Base-by-base conservation (phyloP, 2,329 filamentous ascomycete species). In the Magnaporthiopsis poae region DNA sequence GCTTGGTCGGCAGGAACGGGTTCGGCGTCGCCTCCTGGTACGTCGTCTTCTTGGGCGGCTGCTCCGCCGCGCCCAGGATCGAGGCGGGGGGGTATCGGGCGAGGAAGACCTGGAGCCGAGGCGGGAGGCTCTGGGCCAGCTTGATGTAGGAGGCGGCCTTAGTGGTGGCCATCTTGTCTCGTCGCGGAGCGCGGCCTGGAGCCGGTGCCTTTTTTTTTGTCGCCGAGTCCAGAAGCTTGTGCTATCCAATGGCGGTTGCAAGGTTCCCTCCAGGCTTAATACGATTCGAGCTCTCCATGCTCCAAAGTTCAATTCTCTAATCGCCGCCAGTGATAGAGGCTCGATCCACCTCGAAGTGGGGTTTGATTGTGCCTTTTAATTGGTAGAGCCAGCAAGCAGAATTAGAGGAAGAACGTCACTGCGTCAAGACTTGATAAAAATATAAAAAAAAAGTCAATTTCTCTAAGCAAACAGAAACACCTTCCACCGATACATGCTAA, bases 101-200 rank as follows among this genome's bases (percentile, higher is more conserved):
- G 78, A 99, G 90, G 84, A 99, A 97, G 73, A 88, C 87, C 74
- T 90, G 86, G 62, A 99, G 86, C 60, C 89, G 89, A 66, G 86
- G 81, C 11, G 92, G 95, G 60, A 98, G 86, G 70, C 85, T 81
- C 78, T 88, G 86, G 68, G 90, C 90, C 67, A 92, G 82, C 72
- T 82, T 79, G 70, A 86, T 76, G 70, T 81, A 79, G 64, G 63
- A 65, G 27, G 52, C 59, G 52, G 29, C 39, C 13, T 46, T 64
- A 39, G 39, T 29, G 21, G 62, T 21, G 12, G 39, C 39, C 62
- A 56, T 64, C 13, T 27, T 29, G 36, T 9, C 46, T 29, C 27
- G n/a, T 29, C 60, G n/a, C 46, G 21, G 46, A 27, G 60, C 12
- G 62, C n/a, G 35, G 62, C 62, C 12, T 36, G 36, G 36, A 63